Base-by-base conservation (phyloP, 2,329 filamentous ascomycete genomes). In the Beauveria rudraprayagi region DNA sequence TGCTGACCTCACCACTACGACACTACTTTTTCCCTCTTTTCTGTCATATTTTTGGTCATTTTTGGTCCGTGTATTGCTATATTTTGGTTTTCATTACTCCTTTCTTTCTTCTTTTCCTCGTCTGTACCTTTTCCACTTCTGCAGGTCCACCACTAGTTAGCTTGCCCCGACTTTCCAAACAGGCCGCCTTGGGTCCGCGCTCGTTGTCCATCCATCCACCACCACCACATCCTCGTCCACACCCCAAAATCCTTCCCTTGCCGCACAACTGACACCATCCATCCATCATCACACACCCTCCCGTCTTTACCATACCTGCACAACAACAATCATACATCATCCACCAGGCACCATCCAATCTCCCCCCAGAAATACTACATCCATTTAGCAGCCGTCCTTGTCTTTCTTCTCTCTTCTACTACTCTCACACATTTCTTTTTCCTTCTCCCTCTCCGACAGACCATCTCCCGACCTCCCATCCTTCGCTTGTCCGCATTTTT, bases 1-100 rank as follows among this genome's bases (percentile, higher is more conserved):
- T 59, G 56, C 56, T 59, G 56, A 53, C 56, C 56, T 59, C 56
- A 59, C 56, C 47, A 59, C 56, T 51, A 59, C 56, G 56, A 59
- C 56, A 59, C 48, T 52, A 44, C 16, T 59, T 53, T 52, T 44
- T 16, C 40, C 16, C 22, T 56, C 11, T 17, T 59, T 43, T 11
- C 30, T n/a, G 6, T 58, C 11, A 34, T 34, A 34, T 14, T 14
- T 34, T 34, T 14, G 1, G 30, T 14, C 30, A 5, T 34, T 34
- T 5, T 34, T 5, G 30, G 30, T 34, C 30, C 3, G 16, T 37
- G 28, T 26, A 24, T 16, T 17, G 22, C 2, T 16, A 22, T 52
- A 16, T 22, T 51, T 3, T 52, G 22, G 4, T 9, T 30, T n/a
- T 51, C 22, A 19, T 51, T 34, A 34, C 19, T 37, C n/a, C 37